Conservation (phyloP, 78 protist species). For the Dictyostelium capitatum region DNA sequence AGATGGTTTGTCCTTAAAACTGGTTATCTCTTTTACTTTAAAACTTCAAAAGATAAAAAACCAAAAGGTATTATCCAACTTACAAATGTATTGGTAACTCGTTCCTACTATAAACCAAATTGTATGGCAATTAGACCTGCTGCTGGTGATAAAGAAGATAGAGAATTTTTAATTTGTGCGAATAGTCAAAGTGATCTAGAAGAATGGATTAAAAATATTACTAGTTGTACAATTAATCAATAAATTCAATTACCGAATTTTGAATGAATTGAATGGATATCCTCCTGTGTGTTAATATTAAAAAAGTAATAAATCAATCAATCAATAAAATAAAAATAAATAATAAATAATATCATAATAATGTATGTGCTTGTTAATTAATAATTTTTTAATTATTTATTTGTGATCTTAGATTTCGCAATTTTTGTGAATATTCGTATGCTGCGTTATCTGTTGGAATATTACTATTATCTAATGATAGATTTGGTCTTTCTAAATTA, state of each 20-base stretch:
- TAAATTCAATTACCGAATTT: too few relatives aligned
- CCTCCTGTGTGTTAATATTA: too few relatives aligned
- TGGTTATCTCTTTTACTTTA: constrained; percentile 77
- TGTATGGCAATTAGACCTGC: constrained; percentile 54
- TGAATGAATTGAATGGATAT: too few relatives aligned
- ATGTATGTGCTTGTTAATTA: too few relatives aligned
- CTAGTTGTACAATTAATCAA: constrained; percentile 24
- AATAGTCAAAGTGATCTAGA: constrained; percentile 53
- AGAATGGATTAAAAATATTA: constrained; percentile 43
- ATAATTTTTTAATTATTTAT: too few relatives aligned
- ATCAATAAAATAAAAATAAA: too few relatives aligned
- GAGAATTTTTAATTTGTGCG: constrained; percentile 74
- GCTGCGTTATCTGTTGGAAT: too few relatives aligned
- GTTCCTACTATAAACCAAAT: constrained; percentile 64
- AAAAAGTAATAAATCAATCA: too few relatives aligned
- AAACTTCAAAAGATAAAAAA: constrained; percentile 77
- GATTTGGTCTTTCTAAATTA: neutral
- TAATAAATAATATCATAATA: too few relatives aligned
- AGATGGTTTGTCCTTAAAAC: constrained; percentile 81
- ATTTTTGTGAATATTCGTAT: too few relatives aligned
- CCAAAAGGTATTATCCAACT: constrained; percentile 82
- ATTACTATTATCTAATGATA: neutral
- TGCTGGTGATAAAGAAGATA: neutral
- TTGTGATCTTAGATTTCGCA: too few relatives aligned
- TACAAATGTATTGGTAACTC: constrained; percentile 40